Base-by-base conservation (phyloP, 257 asterid species). In the Solanum etuberosum region DNA sequence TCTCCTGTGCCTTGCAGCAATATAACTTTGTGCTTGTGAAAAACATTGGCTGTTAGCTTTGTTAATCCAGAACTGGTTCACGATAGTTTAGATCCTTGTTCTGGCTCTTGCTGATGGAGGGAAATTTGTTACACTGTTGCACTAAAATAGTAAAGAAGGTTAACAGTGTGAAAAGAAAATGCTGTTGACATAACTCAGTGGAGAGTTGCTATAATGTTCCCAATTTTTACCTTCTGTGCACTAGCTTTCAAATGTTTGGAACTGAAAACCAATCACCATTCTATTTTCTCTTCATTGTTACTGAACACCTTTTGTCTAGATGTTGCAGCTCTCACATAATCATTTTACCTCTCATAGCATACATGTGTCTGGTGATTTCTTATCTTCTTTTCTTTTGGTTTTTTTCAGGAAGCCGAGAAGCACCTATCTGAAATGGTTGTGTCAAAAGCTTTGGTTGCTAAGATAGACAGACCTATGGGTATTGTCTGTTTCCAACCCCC, bases 401-500 rank as follows among this genome's bases (percentile, higher is more conserved):
- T 35, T 32, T 25, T 21, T 74, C 91, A 97, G 99, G 99, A 95
- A 89, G 92, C 97, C 25, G 99, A 95, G 88, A 97, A 95, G 81
- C 96, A 97, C 90, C 94, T 97, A 65, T 97, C 98, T 6, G 99
- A 95, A 27, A 97, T 97, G 99, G 99, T 97, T 40, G 99, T 96
- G 84, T 94, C 99, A 7, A 97, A 92, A 86, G 98, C 98, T 25
- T 86, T 95, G 90, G 91, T 93, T 42, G 97, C 99, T 3, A 97
- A 95, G 93, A 93, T 97, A 21, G 99, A 95, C 92, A 91, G 99
- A 87, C 98, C 99, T 13, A 70, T 88, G 91, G 99, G 99, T 6
- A 92, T 95, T 27, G 92, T 95, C 35, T 90, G 89, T 89, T 97
- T 97, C 93, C 98, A 94, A 85, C 61, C 92, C 27, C 94, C 96